A percentile compares a stretch with the other conserved stretches of the same genome.
Conservation (phyloP, 805 yeast genomes). For the Starmera quercuum region DNA sequence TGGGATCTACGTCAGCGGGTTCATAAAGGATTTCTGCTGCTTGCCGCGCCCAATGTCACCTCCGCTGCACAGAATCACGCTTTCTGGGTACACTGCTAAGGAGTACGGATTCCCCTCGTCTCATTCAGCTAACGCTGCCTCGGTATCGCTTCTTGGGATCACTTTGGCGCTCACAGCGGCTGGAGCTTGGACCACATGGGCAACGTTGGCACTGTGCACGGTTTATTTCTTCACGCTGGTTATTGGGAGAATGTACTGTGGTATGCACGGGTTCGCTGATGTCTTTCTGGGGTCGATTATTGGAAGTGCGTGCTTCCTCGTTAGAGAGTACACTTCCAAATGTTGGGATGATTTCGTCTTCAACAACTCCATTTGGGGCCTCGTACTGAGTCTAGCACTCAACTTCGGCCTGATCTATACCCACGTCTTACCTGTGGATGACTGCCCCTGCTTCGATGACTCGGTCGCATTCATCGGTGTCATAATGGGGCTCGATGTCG, state of each 20-base stretch:
- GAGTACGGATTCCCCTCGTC: slow-evolving; percentile 95
- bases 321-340: slow-evolving; percentile 34
- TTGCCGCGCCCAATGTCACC: slow-evolving; percentile 91
- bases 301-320: slow-evolving; percentile 48
- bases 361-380: slow-evolving; percentile 19
- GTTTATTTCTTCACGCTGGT: slow-evolving; percentile 59
- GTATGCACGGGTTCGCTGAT: slow-evolving; percentile 94
- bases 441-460: slow-evolving; percentile 95
- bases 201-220: slow-evolving; percentile 14
- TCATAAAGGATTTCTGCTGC: slow-evolving; percentile 76
- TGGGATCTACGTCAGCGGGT: slow-evolving; percentile 62
- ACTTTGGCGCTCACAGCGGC: slow-evolving; percentile 15
- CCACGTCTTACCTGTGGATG: slow-evolving; percentile 83
- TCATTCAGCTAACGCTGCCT: slow-evolving; percentile 91
- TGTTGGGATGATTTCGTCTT: slow-evolving; percentile 41
- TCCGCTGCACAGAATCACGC: slow-evolving; percentile 81
- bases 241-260: slow-evolving; percentile 84
- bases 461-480: slow-evolving; percentile 91
- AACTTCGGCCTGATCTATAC: slow-evolving; percentile 47
- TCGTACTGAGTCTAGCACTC: slow-evolving; percentile 29
- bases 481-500: slow-evolving; percentile 62
- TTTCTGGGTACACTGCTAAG: slow-evolving; percentile 83
- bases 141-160: slow-evolving; percentile 52
- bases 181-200: too few relatives aligned
- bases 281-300: slow-evolving; percentile 54